Evolutionary conservation across 352 stramenopile genomes (phyloP), one percentile per base, ranked within the genome.

Genomic region (Thraustotheca clavata): DNA sequence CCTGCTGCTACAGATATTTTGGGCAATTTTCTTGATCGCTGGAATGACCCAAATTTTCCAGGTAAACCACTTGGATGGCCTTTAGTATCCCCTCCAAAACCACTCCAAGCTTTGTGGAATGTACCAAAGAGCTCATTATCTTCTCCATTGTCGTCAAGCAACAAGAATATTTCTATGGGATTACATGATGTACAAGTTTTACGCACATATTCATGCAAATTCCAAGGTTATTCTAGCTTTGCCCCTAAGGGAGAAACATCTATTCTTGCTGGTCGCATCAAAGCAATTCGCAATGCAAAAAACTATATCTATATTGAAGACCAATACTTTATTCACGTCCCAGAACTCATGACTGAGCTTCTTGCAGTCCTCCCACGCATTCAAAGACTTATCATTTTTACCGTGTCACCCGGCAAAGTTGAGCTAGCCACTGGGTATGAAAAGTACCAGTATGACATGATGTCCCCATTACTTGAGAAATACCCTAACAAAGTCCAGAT

Each of bases 281-380:
- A 87, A 59, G 77, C 73, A 12, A 76, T 85, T 34, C 62, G 66
- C 24, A 76, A 73, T 39, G 77, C 77, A 2, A 76, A 76, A 59
- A 87, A 85, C 66, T 87, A 73, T 46, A 77, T 87, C 33, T 87
- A 83, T 70, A 79, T 87, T 24, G 76, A 87, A 39, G 77, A 87
- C 59, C 77, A 87, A 69, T 87, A 87, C 69, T 84, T 87, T 38
- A 65, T 83, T 0, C 50, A 73, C 26, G 75, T 87, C 3, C 76
- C 75, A 0, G 60, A 80, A 41, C 47, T 87, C 5, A 49, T 85
- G 0, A 60, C 74, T 8, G 75, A 72, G 0, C 50, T 89, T 5
- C 36, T 87, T 16, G 67, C 75, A 20, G 69, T 77, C 0, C 59
- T 87, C 18, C 77, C 76, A 1, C 59, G 27, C 14, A 41, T 89